phyloP scores from a whole-genome alignment of 495 filamentous ascomycete genomes.

The Penicillium arizonense region DNA sequence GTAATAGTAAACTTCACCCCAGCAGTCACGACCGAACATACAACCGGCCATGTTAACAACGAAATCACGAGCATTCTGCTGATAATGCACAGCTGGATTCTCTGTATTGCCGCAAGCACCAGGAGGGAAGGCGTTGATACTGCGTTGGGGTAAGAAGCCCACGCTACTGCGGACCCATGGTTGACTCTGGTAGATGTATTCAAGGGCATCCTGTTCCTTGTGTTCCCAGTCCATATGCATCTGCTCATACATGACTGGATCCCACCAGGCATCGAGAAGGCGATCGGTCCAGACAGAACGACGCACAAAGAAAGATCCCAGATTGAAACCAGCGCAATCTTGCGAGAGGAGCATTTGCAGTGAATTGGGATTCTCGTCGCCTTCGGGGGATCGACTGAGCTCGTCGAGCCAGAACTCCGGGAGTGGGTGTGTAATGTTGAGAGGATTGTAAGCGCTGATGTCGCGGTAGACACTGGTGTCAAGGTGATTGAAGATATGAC shows the following conservation, averaged over 20 bases:
- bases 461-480: constrained; percentile 81
- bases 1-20: constrained; percentile 95
- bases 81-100: constrained; percentile 79
- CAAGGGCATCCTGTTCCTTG: constrained; percentile 94
- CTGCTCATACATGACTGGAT: constrained; percentile 96
- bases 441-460: constrained; percentile 92
- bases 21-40: constrained; percentile 94
- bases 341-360: constrained; percentile 89
- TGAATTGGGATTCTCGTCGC: constrained; percentile 69
- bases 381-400: constrained; percentile 64
- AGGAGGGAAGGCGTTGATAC: constrained; percentile 89
- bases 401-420: constrained; percentile 72
- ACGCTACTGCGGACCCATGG: constrained; percentile 90
- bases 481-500: constrained; percentile 84
- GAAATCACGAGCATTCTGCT: constrained; percentile 82
- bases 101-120: constrained; percentile 82
- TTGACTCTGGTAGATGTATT: constrained; percentile 87
- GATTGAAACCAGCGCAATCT: constrained; percentile 94
- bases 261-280: constrained; percentile 96
- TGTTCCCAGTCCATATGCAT: constrained; percentile 99
- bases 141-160: constrained; percentile 87
- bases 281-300: constrained; percentile 88
- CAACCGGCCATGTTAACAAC: constrained; percentile 99
- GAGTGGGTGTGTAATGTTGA: constrained; percentile 87
- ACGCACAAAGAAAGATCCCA: constrained; percentile 91